phyloP scores from a whole-genome alignment of 2,329 filamentous ascomycete genomes.

The Aspergillus vadensis region DNA sequence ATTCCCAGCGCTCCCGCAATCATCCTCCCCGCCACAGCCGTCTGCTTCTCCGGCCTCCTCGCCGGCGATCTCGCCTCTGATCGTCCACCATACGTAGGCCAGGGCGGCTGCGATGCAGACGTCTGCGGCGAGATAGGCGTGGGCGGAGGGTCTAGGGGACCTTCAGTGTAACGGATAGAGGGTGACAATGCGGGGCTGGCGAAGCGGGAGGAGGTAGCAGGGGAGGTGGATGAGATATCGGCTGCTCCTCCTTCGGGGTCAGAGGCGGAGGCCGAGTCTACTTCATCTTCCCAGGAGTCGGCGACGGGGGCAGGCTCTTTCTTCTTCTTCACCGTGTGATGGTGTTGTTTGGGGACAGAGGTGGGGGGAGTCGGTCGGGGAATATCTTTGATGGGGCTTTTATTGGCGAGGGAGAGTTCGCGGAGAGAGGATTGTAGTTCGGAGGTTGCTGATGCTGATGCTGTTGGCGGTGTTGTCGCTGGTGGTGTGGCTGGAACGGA shows the following conservation, averaged over 20 bases:
- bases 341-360: slow-evolving; percentile 4
- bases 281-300: slow-evolving; percentile 79
- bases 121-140: slow-evolving; percentile 63
- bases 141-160: slow-evolving; percentile 60
- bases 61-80: slow-evolving; percentile 18
- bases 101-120: slow-evolving; percentile 28
- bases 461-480: not conserved
- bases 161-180: slow-evolving; percentile 31
- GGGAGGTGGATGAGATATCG: not conserved
- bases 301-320: slow-evolving; percentile 55
- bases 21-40: slow-evolving; percentile 83
- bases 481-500: slow-evolving; percentile 14
- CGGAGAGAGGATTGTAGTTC: slow-evolving; percentile 38
- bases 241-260: slow-evolving; percentile 7
- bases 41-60: slow-evolving; percentile 81
- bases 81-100: slow-evolving; percentile 17
- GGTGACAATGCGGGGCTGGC: not conserved
- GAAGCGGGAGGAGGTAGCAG: not conserved
- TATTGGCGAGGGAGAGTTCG: slow-evolving; percentile 33
- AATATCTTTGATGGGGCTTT: slow-evolving; percentile 32
- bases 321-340: slow-evolving; percentile 21
- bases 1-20: slow-evolving; percentile 88
- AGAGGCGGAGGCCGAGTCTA: slow-evolving; percentile 45
- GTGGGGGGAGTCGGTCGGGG: slow-evolving; percentile 23
- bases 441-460: slow-evolving; percentile 15